phyloP scores from a whole-genome alignment of 192 early-diverging fungal genomes.

The Podila minutissima region DNA sequence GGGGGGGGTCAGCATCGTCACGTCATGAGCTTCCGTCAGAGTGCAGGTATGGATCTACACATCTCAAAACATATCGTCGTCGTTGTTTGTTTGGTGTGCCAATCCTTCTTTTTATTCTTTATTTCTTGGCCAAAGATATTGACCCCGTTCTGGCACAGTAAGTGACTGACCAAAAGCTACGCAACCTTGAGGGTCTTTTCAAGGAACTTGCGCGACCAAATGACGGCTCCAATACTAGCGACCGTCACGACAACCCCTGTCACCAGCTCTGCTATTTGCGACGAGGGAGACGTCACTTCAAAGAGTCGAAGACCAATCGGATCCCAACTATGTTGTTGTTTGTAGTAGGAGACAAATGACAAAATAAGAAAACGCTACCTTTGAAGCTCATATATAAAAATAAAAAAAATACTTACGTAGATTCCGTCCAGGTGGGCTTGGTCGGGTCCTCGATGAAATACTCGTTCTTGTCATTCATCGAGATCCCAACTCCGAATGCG shows the following conservation, averaged over 20 bases:
- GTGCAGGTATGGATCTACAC: too few species aligned
- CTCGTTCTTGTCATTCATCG: slow-evolving; percentile 40
- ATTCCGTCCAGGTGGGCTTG: slow-evolving; percentile 60
- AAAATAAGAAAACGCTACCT: neutral
- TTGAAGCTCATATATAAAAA: neutral
- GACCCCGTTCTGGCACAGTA: neutral
- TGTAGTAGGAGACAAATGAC: neutral
- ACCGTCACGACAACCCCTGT: slow-evolving; percentile 53
- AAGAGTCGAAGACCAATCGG: slow-evolving; percentile 53
- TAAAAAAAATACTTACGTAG: slow-evolving; percentile 57
- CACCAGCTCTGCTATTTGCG: slow-evolving; percentile 55
- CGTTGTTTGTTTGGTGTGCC: too few species aligned
- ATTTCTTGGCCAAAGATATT: neutral
- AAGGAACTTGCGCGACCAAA: slow-evolving; percentile 41
- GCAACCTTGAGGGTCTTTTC: slow-evolving; percentile 49
- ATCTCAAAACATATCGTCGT: too few species aligned
- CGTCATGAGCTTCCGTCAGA: too few species aligned
- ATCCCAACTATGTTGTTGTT: slow-evolving; percentile 53
- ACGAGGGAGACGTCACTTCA: slow-evolving; percentile 44
- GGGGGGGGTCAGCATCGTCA: too few species aligned
- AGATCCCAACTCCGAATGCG: slow-evolving; percentile 60
- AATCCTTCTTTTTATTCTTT: neutral
- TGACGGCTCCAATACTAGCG: slow-evolving; percentile 31
- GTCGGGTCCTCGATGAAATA: slow-evolving; percentile 53
- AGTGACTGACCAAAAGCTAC: neutral